Conservation (phyloP, 2,329 filamentous ascomycete species). For the Phyllachora maydis region DNA sequence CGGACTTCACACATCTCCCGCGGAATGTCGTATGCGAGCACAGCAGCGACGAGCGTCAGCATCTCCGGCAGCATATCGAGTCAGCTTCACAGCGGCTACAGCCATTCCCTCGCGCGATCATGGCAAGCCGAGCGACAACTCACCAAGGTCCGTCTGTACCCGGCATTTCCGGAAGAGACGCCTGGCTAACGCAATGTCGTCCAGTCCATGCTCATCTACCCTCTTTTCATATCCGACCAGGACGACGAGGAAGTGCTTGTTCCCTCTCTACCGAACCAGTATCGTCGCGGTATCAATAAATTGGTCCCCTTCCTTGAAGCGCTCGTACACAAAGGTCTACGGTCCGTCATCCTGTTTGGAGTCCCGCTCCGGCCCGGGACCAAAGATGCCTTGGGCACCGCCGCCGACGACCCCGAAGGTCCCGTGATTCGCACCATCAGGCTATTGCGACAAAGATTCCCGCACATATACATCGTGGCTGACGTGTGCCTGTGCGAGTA, state of each 20-base stretch:
- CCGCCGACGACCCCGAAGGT: conserved; percentile 80
- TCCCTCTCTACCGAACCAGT: conserved; percentile 76
- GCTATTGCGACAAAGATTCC: conserved; percentile 67
- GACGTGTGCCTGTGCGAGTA: conserved; percentile 98
- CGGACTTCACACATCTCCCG: conserved; percentile 39
- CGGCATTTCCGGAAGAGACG: neutral
- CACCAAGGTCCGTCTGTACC: conserved; percentile 41
- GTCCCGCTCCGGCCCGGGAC: conserved; percentile 63
- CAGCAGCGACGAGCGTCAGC: conserved; percentile 46
- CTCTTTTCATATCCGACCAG: conserved; percentile 86
- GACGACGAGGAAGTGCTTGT: conserved; percentile 84
- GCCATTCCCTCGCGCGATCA: conserved; percentile 55
- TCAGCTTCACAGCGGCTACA: conserved; percentile 68
- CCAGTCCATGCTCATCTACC: conserved; percentile 96
- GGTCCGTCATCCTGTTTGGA: conserved; percentile 88
- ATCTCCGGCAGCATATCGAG: conserved; percentile 59
- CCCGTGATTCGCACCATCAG: conserved; percentile 80
- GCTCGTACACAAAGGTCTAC: conserved; percentile 73
- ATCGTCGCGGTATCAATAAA: conserved; percentile 73
- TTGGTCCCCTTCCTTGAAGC: conserved; percentile 69
- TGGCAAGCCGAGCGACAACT: conserved; percentile 76
- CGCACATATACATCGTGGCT: conserved; percentile 72
- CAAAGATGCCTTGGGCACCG: conserved; percentile 82
- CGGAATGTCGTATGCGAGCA: conserved; percentile 46
- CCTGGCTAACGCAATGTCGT: conserved; percentile 2